Conservation (phyloP, 2,329 filamentous ascomycete genomes). For the Fusarium tupiense region DNA sequence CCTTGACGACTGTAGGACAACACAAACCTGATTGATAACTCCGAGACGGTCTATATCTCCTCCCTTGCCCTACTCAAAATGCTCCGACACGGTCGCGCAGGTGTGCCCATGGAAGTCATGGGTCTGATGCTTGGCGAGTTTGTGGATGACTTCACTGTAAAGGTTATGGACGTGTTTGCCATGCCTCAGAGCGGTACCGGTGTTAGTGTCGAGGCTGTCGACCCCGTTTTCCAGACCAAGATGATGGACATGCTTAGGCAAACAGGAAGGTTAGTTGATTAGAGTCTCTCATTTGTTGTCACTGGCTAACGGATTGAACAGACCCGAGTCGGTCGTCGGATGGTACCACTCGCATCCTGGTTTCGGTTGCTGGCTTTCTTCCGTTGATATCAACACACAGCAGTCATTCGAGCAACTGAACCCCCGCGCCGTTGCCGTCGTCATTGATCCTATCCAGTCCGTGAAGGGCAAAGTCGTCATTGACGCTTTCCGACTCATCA, state of each 20-base stretch:
- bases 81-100: slow-evolving; percentile 95
- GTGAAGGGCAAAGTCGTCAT: slow-evolving; percentile 99
- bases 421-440: slow-evolving; percentile 94
- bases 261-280: slow-evolving; percentile 80
- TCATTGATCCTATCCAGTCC: slow-evolving; percentile 98
- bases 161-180: slow-evolving; percentile 97
- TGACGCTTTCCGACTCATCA: slow-evolving; percentile 98
- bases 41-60: slow-evolving; percentile 99
- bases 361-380: slow-evolving; percentile 99
- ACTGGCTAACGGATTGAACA: slow-evolving; percentile 50
- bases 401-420: slow-evolving; percentile 99
- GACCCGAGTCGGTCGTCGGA: slow-evolving; percentile 95
- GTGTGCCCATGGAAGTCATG: slow-evolving; percentile 99
- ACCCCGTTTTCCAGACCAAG: slow-evolving; percentile 98
- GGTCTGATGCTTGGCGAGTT: slow-evolving; percentile 99
- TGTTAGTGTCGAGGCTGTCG: slow-evolving; percentile 97
- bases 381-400: slow-evolving; percentile 99
- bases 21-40: slow-evolving; percentile 93
- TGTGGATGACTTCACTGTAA: slow-evolving; percentile 98
- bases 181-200: slow-evolving; percentile 99
- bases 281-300: not conserved
- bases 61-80: slow-evolving; percentile 98
- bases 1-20: slow-evolving; percentile 73
- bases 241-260: slow-evolving; percentile 99
- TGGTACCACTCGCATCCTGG: slow-evolving; percentile 99